Evolutionary conservation across 805 yeast genomes (phyloP), one percentile per base, ranked within the genome.

Genomic region (Candida hispaniensis): DNA sequence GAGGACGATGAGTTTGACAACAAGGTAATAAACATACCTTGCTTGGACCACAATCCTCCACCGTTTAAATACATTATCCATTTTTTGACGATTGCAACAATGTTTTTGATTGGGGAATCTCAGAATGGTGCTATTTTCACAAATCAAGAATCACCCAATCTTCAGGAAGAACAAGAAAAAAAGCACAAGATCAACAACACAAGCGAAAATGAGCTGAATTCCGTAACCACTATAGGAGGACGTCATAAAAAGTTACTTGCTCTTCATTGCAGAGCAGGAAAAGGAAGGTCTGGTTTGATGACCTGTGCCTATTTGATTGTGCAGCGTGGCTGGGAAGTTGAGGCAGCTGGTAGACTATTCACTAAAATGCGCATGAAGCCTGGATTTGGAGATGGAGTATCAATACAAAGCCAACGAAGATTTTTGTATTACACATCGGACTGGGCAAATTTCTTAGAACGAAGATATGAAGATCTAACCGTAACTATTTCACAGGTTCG

Each of bases 181-280:
- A n/a, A n/a, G n/a, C n/a, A n/a, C n/a, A n/a, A n/a, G n/a, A n/a
- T n/a, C n/a, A n/a, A n/a, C n/a, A n/a, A n/a, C n/a, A n/a, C n/a
- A n/a, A n/a, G n/a, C n/a, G n/a, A n/a, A n/a, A n/a, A n/a, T n/a
- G n/a, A n/a, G n/a, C 10, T 65, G 63, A 1, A 67, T 85, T 6
- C 55, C n/a, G n/a, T n/a, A n/a, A n/a, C n/a, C n/a, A n/a, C n/a
- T n/a, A n/a, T n/a, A n/a, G n/a, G n/a, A n/a, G n/a, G n/a, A n/a
- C n/a, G n/a, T n/a, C n/a, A n/a, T n/a, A n/a, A n/a, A n/a, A n/a
- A n/a, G n/a, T n/a, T 32, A 9, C 85, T 80, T 0, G 64, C 80
- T 1, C 54, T 88, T 6, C 96, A 88, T 51, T 88, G 97, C 52
- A 75, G 79, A 48, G 80, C 81, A 44, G 97, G 97, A 0, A 85